Evolutionary conservation across 345 rosid species (phyloP), one percentile per base, ranked within the genome.

Genomic region (Gossypium turneri): DNA sequence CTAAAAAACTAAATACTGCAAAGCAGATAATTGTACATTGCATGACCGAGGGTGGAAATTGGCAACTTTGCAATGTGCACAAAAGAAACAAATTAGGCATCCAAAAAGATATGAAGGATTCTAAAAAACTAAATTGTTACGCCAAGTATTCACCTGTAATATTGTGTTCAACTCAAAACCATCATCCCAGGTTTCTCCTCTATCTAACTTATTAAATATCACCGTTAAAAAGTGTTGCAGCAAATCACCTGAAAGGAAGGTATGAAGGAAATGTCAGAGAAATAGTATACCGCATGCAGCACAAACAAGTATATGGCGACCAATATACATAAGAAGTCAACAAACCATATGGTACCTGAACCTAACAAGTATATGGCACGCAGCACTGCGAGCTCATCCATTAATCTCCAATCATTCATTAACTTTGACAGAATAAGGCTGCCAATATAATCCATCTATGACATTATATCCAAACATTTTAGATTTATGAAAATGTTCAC

Each of bases 351-450:
- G 24, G 56, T 79, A 93, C 98, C 99, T 81, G 99, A 95, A 61
- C 99, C 99, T 86, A 95, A 81, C 88, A 95, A 85, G 90, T 88
- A 95, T 70, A 95, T 93, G 77, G 93, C 96, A 78, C 98, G 98
- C 85, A 95, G 77, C 64, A 93, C 90, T n/a, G 94, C 88, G 79
- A 95, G 98, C 84, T 95, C 98, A 69, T 93, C 96, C 97, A 91
- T 91, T 87, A 95, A 77, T 84, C 88, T 88, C 99, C 98, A 95
- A 70, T 89, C 97, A 72, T 86, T 88, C 96, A 95, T 91, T 79
- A 93, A 81, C 86, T 91, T 95, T 19, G 90, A 89, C 81, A 95
- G 81, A 72, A 93, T 82, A 68, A 86, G 88, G 74, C 84, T 82
- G 75, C 99, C 97, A 78, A 93, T 85, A 74, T 76, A 81, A 84